These are phyloP conservation scores for Biscogniauxia marginata DNA, from an alignment of 2,329 filamentous ascomycete genomes.

Conservation along the genomic window DNA sequence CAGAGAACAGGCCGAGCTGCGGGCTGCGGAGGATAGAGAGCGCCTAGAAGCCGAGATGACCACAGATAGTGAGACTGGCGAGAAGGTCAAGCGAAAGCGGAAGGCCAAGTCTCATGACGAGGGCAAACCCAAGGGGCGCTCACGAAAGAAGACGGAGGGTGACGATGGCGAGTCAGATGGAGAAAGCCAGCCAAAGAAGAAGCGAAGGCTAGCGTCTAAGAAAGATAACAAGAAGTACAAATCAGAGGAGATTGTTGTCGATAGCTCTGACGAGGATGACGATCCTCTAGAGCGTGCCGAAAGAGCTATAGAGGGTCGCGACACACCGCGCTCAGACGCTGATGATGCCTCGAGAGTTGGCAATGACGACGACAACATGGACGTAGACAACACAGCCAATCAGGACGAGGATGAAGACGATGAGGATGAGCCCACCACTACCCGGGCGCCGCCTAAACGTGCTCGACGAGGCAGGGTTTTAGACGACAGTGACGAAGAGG, in stretches of 20 bases:
- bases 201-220: constrained; percentile 52
- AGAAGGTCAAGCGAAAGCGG: constrained; percentile 77
- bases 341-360: constrained; percentile 32
- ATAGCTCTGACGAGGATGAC: constrained; percentile 59
- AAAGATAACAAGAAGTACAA: constrained; percentile 71
- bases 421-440: constrained; percentile 43
- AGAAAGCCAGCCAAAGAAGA: constrained; percentile 60
- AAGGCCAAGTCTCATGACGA: constrained; percentile 45
- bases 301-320: constrained; percentile 36
- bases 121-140: constrained; percentile 41
- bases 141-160: constrained; percentile 60
- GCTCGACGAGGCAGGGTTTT: constrained; percentile 51
- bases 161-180: constrained; percentile 49
- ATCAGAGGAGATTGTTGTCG: constrained; percentile 78
- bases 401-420: constrained; percentile 52
- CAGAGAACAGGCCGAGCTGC: constrained; percentile 67
- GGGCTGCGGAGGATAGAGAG: constrained; percentile 67
- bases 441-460: constrained; percentile 44
- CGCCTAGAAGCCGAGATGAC: constrained; percentile 76
- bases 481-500: constrained; percentile 54
- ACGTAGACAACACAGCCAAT: constrained; percentile 46
- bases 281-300: constrained; percentile 48
- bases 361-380: constrained; percentile 47
- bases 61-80: constrained; percentile 77
- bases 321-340: constrained; percentile 26